Percentiles rank a stretch among this genome's conserved stretches.
phyloP scores from a whole-genome alignment of 495 filamentous ascomycete genomes.

The Neurospora discreta region DNA sequence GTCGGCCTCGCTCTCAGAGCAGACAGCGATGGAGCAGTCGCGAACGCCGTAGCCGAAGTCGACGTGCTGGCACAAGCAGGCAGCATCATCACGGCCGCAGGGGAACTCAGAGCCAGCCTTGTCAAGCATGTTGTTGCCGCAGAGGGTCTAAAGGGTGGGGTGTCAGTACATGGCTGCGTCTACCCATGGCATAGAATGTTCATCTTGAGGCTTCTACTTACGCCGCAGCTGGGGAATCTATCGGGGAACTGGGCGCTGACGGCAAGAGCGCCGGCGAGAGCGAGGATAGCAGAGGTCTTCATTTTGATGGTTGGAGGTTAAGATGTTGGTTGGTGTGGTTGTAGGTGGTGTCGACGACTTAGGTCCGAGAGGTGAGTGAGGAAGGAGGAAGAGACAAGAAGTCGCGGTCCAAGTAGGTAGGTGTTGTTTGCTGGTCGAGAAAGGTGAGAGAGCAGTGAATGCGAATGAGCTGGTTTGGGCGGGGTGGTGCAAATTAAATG shows the following conservation, averaged over 20 bases:
- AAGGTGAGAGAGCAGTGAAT: neutral
- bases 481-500: neutral
- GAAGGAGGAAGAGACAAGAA: neutral
- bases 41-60: conserved; percentile 67
- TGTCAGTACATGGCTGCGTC: conserved; percentile 6
- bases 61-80: conserved; percentile 58
- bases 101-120: conserved; percentile 45
- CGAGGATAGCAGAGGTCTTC: conserved; percentile 26
- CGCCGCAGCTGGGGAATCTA: conserved; percentile 27
- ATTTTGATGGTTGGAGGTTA: conserved; percentile 23
- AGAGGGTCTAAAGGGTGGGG: conserved; percentile 40
- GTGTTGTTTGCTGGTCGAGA: neutral
- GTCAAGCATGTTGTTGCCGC: conserved; percentile 60
- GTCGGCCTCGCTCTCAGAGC: conserved; percentile 28
- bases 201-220: conserved; percentile 20
- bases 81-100: conserved; percentile 42
- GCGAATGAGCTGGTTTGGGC: neutral
- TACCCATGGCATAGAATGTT: neutral
- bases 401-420: neutral
- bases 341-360: neutral
- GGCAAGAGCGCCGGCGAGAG: conserved; percentile 16
- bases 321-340: neutral
- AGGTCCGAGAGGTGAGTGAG: neutral
- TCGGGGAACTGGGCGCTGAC: conserved; percentile 21
- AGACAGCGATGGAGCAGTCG: conserved; percentile 64